Percentiles rank a stretch among this genome's conserved stretches.
These are phyloP conservation scores for Silene coronaria DNA, from an alignment of 179 eudicot genomes.

Conservation along the genomic window DNA sequence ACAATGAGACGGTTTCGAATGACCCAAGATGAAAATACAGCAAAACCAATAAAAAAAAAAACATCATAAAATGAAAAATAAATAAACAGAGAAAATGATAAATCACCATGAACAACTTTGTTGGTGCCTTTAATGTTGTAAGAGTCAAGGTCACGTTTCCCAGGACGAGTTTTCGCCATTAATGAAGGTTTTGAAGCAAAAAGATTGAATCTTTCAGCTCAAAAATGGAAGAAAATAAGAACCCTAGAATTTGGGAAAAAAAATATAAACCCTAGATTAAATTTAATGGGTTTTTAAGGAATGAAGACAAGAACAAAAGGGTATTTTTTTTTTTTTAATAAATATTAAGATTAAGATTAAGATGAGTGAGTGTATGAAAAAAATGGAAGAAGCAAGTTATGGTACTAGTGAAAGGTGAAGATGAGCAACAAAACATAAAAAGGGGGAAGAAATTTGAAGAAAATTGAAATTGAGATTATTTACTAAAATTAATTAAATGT, in stretches of 20 bases:
- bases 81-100: not conserved
- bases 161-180: constrained; percentile 95
- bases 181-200: constrained; percentile 2
- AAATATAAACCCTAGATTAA: constrained; percentile 27
- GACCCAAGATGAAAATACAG: not conserved
- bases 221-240: not conserved
- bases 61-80: not conserved
- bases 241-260: constrained; percentile 2
- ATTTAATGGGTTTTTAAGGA: constrained; percentile 15
- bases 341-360: not conserved
- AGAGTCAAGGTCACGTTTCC: constrained; percentile 78
- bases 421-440: not conserved
- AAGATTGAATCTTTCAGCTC: constrained; percentile 21
- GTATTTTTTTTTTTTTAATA: no score
- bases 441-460: not conserved
- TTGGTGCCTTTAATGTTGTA: constrained; percentile 93
- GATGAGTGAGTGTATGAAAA: not conserved
- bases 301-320: not conserved
- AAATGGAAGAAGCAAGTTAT: not conserved
- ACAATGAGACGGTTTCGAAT: no score
- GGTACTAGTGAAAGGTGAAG: constrained; percentile 2
- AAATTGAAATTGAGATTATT: not conserved
- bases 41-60: not conserved
- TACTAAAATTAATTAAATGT: not conserved
- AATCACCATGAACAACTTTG: constrained; percentile 73